These are phyloP conservation scores for Dactylellina leptospora DNA, from an alignment of 2,329 filamentous ascomycete genomes.

Conservation along the genomic window DNA sequence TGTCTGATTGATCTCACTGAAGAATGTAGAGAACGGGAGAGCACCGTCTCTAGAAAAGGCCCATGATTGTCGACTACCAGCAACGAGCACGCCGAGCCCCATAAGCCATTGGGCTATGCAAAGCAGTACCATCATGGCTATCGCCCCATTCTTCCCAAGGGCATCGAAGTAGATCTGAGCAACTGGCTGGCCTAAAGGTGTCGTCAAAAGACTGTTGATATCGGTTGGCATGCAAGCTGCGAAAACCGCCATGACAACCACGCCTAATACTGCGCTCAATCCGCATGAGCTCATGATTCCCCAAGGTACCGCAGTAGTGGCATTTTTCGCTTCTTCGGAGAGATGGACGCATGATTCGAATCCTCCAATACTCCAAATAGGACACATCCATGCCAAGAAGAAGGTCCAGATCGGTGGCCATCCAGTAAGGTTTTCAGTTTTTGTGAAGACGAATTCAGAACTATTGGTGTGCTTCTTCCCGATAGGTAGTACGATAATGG, in stretches of 20 bases:
- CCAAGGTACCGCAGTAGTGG: slow-evolving; percentile 68
- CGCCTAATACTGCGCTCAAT: slow-evolving; percentile 67
- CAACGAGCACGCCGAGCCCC: slow-evolving; percentile 68
- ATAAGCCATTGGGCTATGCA: slow-evolving; percentile 72
- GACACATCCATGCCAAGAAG: slow-evolving; percentile 69
- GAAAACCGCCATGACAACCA: slow-evolving; percentile 68
- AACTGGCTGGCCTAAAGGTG: slow-evolving; percentile 69
- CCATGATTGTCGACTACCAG: slow-evolving; percentile 70
- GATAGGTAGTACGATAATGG: slow-evolving; percentile 67
- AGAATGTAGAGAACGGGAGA: slow-evolving; percentile 69
- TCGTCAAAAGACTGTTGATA: slow-evolving; percentile 64
- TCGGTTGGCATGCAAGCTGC: slow-evolving; percentile 68
- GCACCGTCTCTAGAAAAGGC: slow-evolving; percentile 71
- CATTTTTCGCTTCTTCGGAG: slow-evolving; percentile 70
- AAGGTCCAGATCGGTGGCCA: slow-evolving; percentile 70
- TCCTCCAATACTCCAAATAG: slow-evolving; percentile 69
- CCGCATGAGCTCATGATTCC: slow-evolving; percentile 69
- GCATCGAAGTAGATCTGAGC: slow-evolving; percentile 70
- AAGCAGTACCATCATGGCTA: slow-evolving; percentile 69
- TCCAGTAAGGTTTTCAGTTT: slow-evolving; percentile 67
- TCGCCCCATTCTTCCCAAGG: slow-evolving; percentile 68
- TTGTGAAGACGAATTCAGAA: slow-evolving; percentile 66
- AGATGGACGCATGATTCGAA: slow-evolving; percentile 68
- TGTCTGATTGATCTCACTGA: slow-evolving; percentile 66
- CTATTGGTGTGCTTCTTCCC: slow-evolving; percentile 62